Evolutionary conservation across 495 filamentous ascomycete species (phyloP), one percentile per base, ranked within the genome.

Genomic region (Aeminium ludgeri): DNA sequence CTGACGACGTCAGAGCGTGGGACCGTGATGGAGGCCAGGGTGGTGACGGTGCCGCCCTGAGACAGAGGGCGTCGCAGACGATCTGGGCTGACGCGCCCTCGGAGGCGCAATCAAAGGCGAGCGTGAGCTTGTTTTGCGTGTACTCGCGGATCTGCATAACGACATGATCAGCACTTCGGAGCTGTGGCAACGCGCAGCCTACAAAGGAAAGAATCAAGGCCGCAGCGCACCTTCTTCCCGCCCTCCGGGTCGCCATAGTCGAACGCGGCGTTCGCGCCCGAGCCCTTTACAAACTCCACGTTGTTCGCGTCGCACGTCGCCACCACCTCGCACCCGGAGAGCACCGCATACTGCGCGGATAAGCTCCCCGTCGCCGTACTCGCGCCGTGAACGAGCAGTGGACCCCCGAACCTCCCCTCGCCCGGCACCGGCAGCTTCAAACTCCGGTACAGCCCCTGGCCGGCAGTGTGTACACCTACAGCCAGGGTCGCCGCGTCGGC

Each of bases 401-500:
- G n/a, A 34, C 54, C 38, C 45, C 44, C 57, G 39, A 37, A 39
- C 36, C 56, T 48, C 7, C 41, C 41, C 17, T 30, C 25, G 44
- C 53, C 49, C 8, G 61, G 59, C 34, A 61, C 43, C 1, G 63
- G 63, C 29, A 70, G 55, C 11, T 50, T 54, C 16, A 68, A 44
- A 49, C 56, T 58, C 43, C 66, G 62, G 54, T 64, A 70, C 20
- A 68, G 40, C 18, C 57, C 65, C 54, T 67, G 65, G 5, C 56
- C 63, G 5, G 63, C 64, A 3, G 65, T 76, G 15, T 46, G 52
- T 27, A 74, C 63, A 6, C 70, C 70, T 0, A 74, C 64, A 0
- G 70, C 72, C 0, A 76, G 56, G 4, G 71, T 69, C 2, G 71
- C 61, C 1, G 70, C 74, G 5, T 68, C 62, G 30, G 72, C 66